Conservation (phyloP, 139 green algal genomes). For the Protoeuglena noctilucae region DNA sequence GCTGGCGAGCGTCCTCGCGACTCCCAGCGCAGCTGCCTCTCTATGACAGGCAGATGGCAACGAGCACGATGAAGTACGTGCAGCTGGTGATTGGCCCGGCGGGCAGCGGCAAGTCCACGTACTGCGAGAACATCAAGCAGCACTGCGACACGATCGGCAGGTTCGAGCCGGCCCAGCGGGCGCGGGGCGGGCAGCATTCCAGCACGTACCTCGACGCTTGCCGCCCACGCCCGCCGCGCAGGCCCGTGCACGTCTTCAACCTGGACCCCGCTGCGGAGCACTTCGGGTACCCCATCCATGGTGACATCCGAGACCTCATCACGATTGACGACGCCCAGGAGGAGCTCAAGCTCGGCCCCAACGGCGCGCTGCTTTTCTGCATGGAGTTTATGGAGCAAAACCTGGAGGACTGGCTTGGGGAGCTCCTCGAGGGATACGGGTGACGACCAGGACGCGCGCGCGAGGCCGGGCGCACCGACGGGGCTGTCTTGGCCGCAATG, state of each 20-base stretch:
- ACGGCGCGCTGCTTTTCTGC: conserved; percentile 83
- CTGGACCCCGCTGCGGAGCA: conserved; percentile 89
- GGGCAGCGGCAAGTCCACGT: conserved; percentile 95
- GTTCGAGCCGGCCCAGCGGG: neutral
- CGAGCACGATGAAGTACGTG: conserved; percentile 37
- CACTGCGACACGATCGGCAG: conserved; percentile 71
- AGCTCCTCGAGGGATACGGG: conserved; percentile 52
- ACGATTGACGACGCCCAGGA: conserved; percentile 88
- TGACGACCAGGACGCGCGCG: too few relatives aligned
- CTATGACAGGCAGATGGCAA: too few relatives aligned
- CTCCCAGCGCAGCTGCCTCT: too few relatives aligned
- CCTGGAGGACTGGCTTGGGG: conserved; percentile 82
- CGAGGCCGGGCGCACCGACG: too few relatives aligned
- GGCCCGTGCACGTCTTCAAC: conserved; percentile 79
- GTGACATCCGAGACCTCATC: conserved; percentile 77
- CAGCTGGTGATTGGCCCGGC: conserved; percentile 95
- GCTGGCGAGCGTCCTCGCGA: too few relatives aligned
- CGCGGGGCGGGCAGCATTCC: neutral
- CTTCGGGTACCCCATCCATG: conserved; percentile 75
- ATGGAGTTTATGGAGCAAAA: conserved; percentile 98
- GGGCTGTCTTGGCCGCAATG: too few relatives aligned
- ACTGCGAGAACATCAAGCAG: conserved; percentile 71
- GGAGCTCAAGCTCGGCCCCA: conserved; percentile 44
- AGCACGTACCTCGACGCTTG: neutral
- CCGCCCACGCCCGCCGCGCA: neutral